These are phyloP conservation scores for Neodidymelliopsis sp. DNA, from an alignment of 2,329 filamentous ascomycete species.

Conservation along the genomic window DNA sequence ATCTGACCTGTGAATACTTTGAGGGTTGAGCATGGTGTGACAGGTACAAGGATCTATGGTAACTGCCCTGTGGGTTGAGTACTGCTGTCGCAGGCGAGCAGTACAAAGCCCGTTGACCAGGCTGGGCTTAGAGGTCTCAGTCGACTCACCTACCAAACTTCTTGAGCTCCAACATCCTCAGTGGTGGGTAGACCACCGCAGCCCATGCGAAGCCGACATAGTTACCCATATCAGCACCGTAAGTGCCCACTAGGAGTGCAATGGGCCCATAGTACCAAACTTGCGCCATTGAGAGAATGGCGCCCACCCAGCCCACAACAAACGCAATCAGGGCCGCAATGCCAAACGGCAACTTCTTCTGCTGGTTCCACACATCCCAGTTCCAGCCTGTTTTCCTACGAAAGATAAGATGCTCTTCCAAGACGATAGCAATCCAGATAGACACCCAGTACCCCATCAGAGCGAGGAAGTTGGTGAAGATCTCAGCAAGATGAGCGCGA, in stretches of 20 bases:
- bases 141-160: constrained; percentile 55
- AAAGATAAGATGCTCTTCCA: constrained; percentile 70
- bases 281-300: constrained; percentile 73
- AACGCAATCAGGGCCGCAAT: constrained; percentile 69
- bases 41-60: neutral
- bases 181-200: constrained; percentile 62
- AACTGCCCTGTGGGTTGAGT: neutral
- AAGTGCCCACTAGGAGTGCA: constrained; percentile 63
- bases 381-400: constrained; percentile 61
- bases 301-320: constrained; percentile 69
- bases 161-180: constrained; percentile 61
- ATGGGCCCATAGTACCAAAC: constrained; percentile 73
- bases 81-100: neutral
- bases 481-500: constrained; percentile 65
- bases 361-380: constrained; percentile 68
- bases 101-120: too few relatives aligned
- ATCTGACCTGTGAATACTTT: too few relatives aligned
- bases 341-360: constrained; percentile 66
- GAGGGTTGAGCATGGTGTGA: neutral
- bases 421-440: constrained; percentile 69
- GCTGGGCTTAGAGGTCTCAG: too few relatives aligned
- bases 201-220: constrained; percentile 69
- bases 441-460: constrained; percentile 76
- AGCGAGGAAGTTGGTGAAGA: constrained; percentile 74
- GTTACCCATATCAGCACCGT: constrained; percentile 67